A percentile compares a stretch with the other conserved stretches of the same genome.
Evolutionary conservation across 805 yeast genomes (phyloP).

Genomic region (Lipomyces starkeyi): DNA sequence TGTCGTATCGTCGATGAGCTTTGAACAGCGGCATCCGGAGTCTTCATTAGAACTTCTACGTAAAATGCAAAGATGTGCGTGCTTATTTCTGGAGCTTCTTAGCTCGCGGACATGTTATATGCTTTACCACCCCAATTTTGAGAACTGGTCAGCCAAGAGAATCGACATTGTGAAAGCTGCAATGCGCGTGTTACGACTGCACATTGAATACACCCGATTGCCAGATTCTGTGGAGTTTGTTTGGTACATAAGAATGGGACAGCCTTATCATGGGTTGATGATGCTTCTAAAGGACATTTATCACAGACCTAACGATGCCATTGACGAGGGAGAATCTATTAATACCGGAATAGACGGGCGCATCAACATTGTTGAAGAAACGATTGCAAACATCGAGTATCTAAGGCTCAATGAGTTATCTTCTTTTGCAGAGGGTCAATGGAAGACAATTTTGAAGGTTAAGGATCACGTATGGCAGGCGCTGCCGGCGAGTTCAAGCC

Average conservation of each 20-base stretch:
- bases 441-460: constrained; percentile 21
- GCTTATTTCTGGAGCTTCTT: constrained; percentile 11
- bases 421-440: constrained; percentile 13
- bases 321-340: constrained; percentile 17
- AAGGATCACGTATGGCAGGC: constrained; percentile 19
- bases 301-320: constrained; percentile 7
- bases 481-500: too few relatives aligned
- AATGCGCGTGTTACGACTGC: constrained; percentile 20
- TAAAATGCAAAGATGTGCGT: background rate
- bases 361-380: constrained; percentile 11
- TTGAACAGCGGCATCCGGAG: background rate
- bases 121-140: constrained; percentile 12
- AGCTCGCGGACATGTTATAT: constrained; percentile 14
- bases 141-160: background rate
- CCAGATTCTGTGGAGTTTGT: constrained; percentile 4
- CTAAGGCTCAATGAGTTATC: constrained; percentile 13
- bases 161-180: constrained; percentile 19
- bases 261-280: constrained; percentile 25
- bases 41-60: background rate
- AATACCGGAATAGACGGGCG: constrained; percentile 20
- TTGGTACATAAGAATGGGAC: constrained; percentile 16
- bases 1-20: background rate
- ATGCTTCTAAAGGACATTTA: constrained; percentile 25
- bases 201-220: constrained; percentile 2
- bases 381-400: constrained; percentile 12